These are phyloP conservation scores for Ophiognomonia clavigignenti-juglandacearum DNA, from an alignment of 2,329 filamentous ascomycete species.

Conservation along the genomic window DNA sequence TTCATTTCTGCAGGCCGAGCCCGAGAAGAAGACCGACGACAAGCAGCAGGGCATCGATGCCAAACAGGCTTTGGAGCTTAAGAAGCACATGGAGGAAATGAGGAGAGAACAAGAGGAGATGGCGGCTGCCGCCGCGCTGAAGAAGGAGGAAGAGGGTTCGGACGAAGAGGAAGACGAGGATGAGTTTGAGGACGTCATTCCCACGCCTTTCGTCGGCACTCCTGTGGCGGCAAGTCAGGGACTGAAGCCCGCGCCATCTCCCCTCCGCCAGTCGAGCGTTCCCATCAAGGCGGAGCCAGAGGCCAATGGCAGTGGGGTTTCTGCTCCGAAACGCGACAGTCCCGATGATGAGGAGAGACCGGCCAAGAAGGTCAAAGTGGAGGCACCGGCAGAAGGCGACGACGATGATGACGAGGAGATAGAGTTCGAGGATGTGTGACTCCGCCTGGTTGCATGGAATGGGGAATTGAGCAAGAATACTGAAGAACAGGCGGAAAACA, in stretches of 20 bases:
- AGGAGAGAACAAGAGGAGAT: conserved; percentile 36
- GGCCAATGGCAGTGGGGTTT: conserved; percentile 18
- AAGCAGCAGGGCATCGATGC: conserved; percentile 32
- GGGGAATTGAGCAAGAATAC: not conserved
- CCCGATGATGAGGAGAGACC: conserved; percentile 36
- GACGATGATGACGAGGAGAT: conserved; percentile 48
- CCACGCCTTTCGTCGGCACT: conserved; percentile 27
- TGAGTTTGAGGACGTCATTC: conserved; percentile 48
- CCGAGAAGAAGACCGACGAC: conserved; percentile 42
- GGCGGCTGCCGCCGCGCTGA: conserved; percentile 40
- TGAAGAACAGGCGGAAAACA: conserved; percentile 6
- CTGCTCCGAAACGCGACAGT: conserved; percentile 14
- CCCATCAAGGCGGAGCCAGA: conserved; percentile 27
- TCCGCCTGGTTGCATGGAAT: not conserved
- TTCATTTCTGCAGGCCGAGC: conserved; percentile 32
- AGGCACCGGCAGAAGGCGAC: conserved; percentile 30
- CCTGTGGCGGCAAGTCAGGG: conserved; percentile 8
- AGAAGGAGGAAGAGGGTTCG: conserved; percentile 38
- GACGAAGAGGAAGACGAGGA: conserved; percentile 35
- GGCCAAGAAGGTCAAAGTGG: conserved; percentile 58
- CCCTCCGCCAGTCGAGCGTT: conserved; percentile 23
- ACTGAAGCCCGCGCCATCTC: conserved; percentile 20
- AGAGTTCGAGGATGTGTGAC: conserved; percentile 50
- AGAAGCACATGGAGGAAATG: conserved; percentile 63
- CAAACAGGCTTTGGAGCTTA: conserved; percentile 54